Evolutionary conservation across 2,329 filamentous ascomycete species (phyloP).

Genomic region (Sphaerulina vaccinii): DNA sequence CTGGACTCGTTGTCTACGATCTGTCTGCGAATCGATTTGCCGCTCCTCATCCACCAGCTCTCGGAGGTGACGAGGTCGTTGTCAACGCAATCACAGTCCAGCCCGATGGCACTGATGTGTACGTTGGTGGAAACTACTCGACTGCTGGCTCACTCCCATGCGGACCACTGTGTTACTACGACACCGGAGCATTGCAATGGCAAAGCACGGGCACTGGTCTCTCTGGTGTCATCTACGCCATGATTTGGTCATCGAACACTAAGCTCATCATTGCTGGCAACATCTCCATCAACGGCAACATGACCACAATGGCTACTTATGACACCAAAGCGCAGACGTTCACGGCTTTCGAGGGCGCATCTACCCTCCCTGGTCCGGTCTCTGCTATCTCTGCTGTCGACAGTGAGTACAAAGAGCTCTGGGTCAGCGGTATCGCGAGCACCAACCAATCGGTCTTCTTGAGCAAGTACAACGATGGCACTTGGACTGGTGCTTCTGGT

Average conservation of each 20-base stretch:
- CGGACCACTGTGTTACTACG: slow-evolving; percentile 77
- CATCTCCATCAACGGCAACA: slow-evolving; percentile 65
- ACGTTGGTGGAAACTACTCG: slow-evolving; percentile 82
- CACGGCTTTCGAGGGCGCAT: slow-evolving; percentile 60
- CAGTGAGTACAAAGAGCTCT: slow-evolving; percentile 69
- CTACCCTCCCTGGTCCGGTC: slow-evolving; percentile 74
- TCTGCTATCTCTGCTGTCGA: slow-evolving; percentile 73
- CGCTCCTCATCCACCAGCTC: slow-evolving; percentile 68
- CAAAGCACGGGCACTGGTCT: slow-evolving; percentile 72
- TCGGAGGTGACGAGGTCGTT: slow-evolving; percentile 67
- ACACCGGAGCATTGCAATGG: slow-evolving; percentile 71
- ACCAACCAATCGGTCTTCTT: slow-evolving; percentile 70
- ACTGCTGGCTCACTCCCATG: slow-evolving; percentile 80
- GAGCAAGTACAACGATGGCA: slow-evolving; percentile 71
- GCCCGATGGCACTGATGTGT: slow-evolving; percentile 71
- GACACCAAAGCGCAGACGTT: slow-evolving; percentile 67
- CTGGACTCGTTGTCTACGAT: slow-evolving; percentile 78
- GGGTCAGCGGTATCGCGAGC: slow-evolving; percentile 67
- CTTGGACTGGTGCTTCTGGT: slow-evolving; percentile 66
- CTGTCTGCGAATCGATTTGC: slow-evolving; percentile 62
- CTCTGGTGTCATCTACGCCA: slow-evolving; percentile 65
- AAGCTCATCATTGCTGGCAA: slow-evolving; percentile 76
- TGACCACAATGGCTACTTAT: slow-evolving; percentile 69
- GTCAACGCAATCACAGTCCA: slow-evolving; percentile 76
- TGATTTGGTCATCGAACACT: slow-evolving; percentile 74